These are phyloP conservation scores for Oryza nivara DNA, from an alignment of 176 grass and related monocot genomes.

Conservation along the genomic window DNA sequence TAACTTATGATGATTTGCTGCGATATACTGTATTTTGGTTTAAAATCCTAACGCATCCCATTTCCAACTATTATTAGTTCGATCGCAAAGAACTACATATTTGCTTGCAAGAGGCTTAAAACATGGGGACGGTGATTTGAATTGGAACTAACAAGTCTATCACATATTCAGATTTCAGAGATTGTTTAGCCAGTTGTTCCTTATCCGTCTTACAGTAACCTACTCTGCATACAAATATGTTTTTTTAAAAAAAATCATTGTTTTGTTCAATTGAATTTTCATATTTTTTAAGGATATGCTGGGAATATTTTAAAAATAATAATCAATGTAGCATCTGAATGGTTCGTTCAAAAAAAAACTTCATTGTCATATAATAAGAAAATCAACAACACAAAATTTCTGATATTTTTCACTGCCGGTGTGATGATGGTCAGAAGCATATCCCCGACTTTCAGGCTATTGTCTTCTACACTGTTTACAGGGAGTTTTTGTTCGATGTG, in stretches of 20 bases:
- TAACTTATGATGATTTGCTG: neutral
- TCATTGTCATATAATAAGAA: neutral
- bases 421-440: neutral
- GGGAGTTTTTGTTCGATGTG: slow-evolving; percentile 6
- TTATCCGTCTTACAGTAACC: slow-evolving; percentile 7
- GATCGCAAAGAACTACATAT: neutral
- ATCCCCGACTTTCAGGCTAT: too few relatives aligned
- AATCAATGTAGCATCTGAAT: neutral
- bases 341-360: neutral
- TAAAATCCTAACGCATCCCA: slow-evolving; percentile 11
- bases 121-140: slow-evolving; percentile 56
- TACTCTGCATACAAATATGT: neutral
- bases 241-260: too few relatives aligned
- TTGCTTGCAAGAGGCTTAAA: slow-evolving; percentile 63
- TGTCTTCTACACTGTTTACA: neutral
- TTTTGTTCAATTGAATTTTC: too few relatives aligned
- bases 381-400: neutral
- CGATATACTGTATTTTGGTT: neutral
- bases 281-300: too few relatives aligned
- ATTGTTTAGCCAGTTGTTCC: neutral
- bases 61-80: neutral
- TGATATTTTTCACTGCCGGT: neutral
- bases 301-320: neutral
- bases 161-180: neutral
- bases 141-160: slow-evolving; percentile 40